Evolutionary conservation across 108 stramenopile genomes (phyloP).

Genomic region (Schizochytrium sp.): DNA sequence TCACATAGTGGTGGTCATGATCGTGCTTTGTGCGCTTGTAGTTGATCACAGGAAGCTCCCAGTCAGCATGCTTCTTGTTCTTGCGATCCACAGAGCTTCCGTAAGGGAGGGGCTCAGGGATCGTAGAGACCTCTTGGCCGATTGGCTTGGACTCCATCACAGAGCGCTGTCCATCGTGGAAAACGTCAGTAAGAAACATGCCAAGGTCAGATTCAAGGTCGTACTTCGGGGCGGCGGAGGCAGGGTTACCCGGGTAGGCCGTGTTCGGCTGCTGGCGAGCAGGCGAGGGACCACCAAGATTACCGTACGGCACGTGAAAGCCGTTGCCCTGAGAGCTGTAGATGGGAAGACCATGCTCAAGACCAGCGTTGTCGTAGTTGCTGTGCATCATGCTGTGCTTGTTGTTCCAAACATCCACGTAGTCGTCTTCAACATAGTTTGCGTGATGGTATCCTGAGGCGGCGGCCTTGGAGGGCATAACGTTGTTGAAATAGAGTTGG

Average conservation of each 20-base stretch:
- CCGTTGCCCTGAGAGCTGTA: neutral
- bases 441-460: neutral
- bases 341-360: neutral
- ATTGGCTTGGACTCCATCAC: neutral
- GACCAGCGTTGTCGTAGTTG: neutral
- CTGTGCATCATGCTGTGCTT: neutral
- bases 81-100: neutral
- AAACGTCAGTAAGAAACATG: conserved; percentile 13
- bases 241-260: neutral
- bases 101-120: neutral
- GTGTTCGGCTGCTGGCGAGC: neutral
- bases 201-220: neutral
- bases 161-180: neutral
- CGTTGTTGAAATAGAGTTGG: neutral
- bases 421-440: neutral
- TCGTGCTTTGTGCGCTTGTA: neutral
- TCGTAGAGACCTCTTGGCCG: neutral
- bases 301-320: neutral
- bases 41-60: neutral
- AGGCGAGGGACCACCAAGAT: neutral
- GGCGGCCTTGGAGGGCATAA: neutral
- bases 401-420: conserved; percentile 1
- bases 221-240: neutral
- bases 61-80: neutral
- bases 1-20: neutral